Base-by-base conservation (phyloP, 331 rosid species). In the Pyracantha coccinea region DNA sequence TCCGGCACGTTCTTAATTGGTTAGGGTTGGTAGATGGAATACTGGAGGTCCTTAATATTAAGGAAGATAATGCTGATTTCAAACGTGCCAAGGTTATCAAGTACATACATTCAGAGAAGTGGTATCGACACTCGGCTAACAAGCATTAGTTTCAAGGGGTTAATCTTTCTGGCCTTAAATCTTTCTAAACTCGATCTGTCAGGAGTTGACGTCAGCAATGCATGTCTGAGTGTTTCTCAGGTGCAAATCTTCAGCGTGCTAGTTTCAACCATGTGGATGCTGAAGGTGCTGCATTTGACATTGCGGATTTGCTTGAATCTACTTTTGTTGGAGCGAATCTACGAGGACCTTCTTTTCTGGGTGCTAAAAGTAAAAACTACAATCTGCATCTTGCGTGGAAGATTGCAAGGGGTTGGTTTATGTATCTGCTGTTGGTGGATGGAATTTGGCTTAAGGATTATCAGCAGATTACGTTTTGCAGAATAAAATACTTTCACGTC, bases 1-100 rank as follows among this genome's bases (percentile, higher is more conserved):
- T 93, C 64, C 83, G 98, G 8, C 93, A 91, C 74, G 81, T 93
- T 71, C 93, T 93, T 68, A 93, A 90, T 78, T 93, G 96, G 93
- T 82, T 90, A 38, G 98, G 96, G 59, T 87, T 89, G 35, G 86
- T 81, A 33, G 96, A 89, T 59, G 90, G 82, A 81, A 78, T 93
- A 35, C 60, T 68, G 70, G 78, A 79, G 64, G 72, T 84, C 31
- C 76, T 87, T 41, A 75, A 71, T 77, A 84, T 80, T 72, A 88
- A 45, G 85, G 90, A 83, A 83, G 92, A 85, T 33, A 33, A 31
- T 31, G 33, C 33, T 31, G 33, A 31, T 31, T 31, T 31, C 15
- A 41, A 4, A 3, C 74, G 91, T 31, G 7, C 33, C 33, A 31
- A 31, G 33, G 33, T 31, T 31, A 31, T 31, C 7, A 5, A 31